These are phyloP conservation scores for Cladosporium sp. DNA, from an alignment of 2,329 filamentous ascomycete species.

Conservation along the genomic window DNA sequence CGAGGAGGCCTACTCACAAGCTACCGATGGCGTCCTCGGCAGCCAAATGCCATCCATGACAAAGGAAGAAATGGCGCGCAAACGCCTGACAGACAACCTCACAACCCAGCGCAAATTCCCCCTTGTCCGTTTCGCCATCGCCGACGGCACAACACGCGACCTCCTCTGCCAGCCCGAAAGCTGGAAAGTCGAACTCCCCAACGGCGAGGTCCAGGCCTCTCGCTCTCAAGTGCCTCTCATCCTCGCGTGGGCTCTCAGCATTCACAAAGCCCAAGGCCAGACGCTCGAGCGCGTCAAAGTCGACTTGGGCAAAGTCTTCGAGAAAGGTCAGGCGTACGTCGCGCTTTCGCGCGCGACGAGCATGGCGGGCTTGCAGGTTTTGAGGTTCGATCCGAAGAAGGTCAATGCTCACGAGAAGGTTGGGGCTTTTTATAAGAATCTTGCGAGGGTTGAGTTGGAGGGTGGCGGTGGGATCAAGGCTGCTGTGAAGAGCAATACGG, in stretches of 20 bases:
- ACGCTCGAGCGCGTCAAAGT: conserved; percentile 92
- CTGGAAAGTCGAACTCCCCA: conserved; percentile 97
- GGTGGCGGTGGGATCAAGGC: conserved; percentile 13
- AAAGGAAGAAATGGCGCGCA: conserved; percentile 15
- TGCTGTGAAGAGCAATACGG: background rate
- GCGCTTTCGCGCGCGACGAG: conserved; percentile 88
- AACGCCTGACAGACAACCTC: conserved; percentile 53
- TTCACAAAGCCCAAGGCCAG: conserved; percentile 96
- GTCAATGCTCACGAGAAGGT: conserved; percentile 93
- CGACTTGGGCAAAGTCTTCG: conserved; percentile 85
- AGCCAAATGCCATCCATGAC: conserved; percentile 26
- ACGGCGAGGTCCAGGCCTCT: conserved; percentile 86
- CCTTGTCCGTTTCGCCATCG: conserved; percentile 75
- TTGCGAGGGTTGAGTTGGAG: conserved; percentile 64
- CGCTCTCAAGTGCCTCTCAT: conserved; percentile 75
- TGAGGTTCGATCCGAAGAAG: conserved; percentile 82
- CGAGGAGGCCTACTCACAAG: conserved; percentile 21
- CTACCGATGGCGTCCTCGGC: conserved; percentile 30
- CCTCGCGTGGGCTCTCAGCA: conserved; percentile 92
- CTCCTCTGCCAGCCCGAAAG: conserved; percentile 81
- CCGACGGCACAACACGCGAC: conserved; percentile 70
- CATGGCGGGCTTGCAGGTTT: conserved; percentile 80
- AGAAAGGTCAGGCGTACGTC: conserved; percentile 97
- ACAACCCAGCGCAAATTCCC: conserved; percentile 63
- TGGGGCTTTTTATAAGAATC: conserved; percentile 74